These are phyloP conservation scores for Fusarium burgessii DNA, from an alignment of 2,329 filamentous ascomycete genomes.

Conservation along the genomic window DNA sequence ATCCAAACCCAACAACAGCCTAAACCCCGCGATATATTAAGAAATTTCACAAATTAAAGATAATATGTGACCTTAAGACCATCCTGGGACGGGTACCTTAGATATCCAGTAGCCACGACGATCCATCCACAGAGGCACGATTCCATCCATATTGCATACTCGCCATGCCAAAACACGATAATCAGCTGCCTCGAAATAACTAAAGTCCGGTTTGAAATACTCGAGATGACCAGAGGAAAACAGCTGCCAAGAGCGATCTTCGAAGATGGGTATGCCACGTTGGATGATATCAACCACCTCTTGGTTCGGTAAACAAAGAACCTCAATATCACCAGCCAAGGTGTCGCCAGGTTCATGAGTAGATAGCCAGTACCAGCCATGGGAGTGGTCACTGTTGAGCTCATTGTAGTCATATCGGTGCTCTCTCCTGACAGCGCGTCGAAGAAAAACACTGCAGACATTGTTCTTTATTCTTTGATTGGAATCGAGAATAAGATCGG, in stretches of 20 bases:
- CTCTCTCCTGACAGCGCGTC: neutral
- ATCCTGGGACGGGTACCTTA: accelerated
- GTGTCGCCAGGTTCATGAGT: accelerated
- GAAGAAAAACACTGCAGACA: neutral
- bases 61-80: too few species aligned
- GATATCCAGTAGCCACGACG: neutral
- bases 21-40: too few species aligned
- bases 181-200: accelerated
- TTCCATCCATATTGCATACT: neutral
- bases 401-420: neutral
- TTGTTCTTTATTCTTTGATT: neutral
- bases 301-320: neutral
- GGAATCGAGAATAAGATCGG: neutral
- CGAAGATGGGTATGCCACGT: accelerated
- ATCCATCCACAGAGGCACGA: neutral
- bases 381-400: neutral
- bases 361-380: neutral
- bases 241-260: neutral
- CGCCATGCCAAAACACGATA: neutral
- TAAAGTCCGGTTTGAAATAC: accelerated
- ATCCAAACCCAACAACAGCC: too few species aligned
- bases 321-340: accelerated
- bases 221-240: accelerated
- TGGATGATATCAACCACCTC: neutral
- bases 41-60: too few species aligned